A percentile compares a stretch with the other conserved stretches of the same genome.
phyloP scores from a whole-genome alignment of 2,329 filamentous ascomycete species.

The Metarhizium robertsii region DNA sequence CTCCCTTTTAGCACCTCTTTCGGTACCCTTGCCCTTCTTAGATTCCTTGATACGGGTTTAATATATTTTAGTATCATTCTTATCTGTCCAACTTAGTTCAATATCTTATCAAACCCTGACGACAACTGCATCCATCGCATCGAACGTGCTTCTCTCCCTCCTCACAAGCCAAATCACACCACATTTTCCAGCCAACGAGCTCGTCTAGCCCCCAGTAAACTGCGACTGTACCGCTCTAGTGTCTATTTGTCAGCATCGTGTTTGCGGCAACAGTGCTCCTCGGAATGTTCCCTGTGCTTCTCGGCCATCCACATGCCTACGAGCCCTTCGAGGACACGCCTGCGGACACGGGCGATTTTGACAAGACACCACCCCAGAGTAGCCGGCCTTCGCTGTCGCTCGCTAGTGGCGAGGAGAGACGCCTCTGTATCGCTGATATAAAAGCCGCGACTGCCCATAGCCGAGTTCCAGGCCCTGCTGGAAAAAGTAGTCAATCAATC shows the following conservation, averaged over 20 bases:
- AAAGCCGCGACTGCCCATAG: background rate
- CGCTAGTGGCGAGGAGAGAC: conserved; percentile 3
- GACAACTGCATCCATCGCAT: background rate
- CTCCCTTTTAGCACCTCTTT: conserved; percentile 1
- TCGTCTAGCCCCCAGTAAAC: background rate
- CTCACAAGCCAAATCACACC: background rate
- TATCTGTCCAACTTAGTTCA: background rate
- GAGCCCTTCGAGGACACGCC: conserved; percentile 9
- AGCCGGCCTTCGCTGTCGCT: conserved; percentile 17
- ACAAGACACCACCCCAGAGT: conserved; percentile 24
- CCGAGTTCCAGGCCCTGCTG: background rate
- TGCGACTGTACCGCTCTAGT: background rate
- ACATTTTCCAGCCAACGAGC: background rate
- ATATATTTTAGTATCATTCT: background rate
- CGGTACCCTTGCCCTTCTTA: background rate
- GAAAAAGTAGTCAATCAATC: background rate
- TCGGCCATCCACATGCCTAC: conserved; percentile 13
- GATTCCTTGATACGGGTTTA: background rate
- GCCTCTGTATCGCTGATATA: background rate
- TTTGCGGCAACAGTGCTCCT: background rate
- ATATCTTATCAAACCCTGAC: background rate
- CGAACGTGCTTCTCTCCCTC: background rate
- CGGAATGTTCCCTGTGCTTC: conserved; percentile 11
- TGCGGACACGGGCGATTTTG: conserved; percentile 19
- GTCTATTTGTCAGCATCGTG: background rate